phyloP scores from a whole-genome alignment of 441 rosid species.

The Pelargonium citronellum region DNA sequence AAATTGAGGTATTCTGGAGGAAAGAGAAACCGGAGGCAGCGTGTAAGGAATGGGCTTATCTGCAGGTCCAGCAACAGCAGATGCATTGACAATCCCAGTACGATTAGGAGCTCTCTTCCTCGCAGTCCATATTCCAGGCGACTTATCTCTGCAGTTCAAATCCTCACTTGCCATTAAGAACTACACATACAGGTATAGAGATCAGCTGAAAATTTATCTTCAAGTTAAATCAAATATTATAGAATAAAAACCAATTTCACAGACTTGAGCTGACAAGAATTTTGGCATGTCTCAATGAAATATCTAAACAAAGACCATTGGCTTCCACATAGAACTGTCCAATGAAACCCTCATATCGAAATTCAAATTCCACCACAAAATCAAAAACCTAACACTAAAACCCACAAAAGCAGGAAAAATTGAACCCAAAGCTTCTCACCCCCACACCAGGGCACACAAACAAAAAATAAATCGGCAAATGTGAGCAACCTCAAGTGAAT shows the following conservation, averaged over 20 bases:
- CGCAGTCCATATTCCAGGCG: not conserved
- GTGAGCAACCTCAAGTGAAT: not conserved
- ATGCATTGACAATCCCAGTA: not conserved
- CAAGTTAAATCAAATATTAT: not conserved
- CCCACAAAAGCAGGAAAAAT: not conserved
- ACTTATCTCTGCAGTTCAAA: not conserved
- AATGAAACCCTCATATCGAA: not conserved
- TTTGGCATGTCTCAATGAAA: not conserved
- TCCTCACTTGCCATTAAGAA: not conserved
- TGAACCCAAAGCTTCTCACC: not conserved
- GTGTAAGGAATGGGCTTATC: too few species aligned
- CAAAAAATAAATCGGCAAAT: not conserved
- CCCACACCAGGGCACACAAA: not conserved
- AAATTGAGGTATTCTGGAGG: not conserved
- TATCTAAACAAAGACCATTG: not conserved
- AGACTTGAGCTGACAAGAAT: not conserved
- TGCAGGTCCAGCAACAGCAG: not conserved
- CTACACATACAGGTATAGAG: not conserved
- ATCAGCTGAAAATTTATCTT: too few species aligned
- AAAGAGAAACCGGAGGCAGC: too few species aligned
- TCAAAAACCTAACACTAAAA: not conserved
- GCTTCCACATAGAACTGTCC: not conserved
- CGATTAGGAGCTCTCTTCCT: not conserved
- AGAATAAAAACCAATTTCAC: not conserved
- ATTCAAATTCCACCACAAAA: not conserved